Evolutionary conservation across 192 early-diverging fungal genomes (phyloP).

Genomic region (Coemansia sp.): DNA sequence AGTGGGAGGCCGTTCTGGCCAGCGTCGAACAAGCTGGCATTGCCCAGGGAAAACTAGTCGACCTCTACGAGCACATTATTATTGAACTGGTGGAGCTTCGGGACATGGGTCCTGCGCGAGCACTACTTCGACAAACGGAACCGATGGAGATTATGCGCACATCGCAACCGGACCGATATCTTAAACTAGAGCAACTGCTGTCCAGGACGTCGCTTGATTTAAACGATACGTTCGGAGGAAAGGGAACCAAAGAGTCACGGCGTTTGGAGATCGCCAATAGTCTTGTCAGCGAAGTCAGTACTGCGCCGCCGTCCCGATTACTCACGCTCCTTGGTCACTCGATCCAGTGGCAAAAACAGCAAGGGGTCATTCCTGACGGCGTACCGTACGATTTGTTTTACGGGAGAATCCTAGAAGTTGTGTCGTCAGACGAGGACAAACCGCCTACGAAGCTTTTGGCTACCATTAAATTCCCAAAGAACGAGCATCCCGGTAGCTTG

Average conservation of each 20-base stretch:
- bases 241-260: slow-evolving; percentile 64
- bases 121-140: slow-evolving; percentile 85
- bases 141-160: slow-evolving; percentile 84
- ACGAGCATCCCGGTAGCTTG: slow-evolving; percentile 74
- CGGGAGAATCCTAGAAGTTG: slow-evolving; percentile 61
- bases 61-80: slow-evolving; percentile 91
- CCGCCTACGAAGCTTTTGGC: slow-evolving; percentile 71
- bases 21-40: slow-evolving; percentile 71
- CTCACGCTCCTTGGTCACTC: slow-evolving; percentile 85
- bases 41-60: slow-evolving; percentile 69
- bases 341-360: slow-evolving; percentile 86
- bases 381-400: slow-evolving; percentile 80
- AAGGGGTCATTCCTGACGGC: slow-evolving; percentile 74
- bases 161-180: slow-evolving; percentile 76
- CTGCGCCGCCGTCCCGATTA: slow-evolving; percentile 76
- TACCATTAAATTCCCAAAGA: slow-evolving; percentile 93
- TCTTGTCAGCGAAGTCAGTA: slow-evolving; percentile 25
- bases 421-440: slow-evolving; percentile 73
- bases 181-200: slow-evolving; percentile 79
- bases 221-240: slow-evolving; percentile 45
- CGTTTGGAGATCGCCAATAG: slow-evolving; percentile 75
- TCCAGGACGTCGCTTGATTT: slow-evolving; percentile 66
- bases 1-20: slow-evolving; percentile 85
- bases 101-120: slow-evolving; percentile 82
- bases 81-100: slow-evolving; percentile 85